Evolutionary conservation across 164 flowering plant genomes (phyloP), one percentile per base, ranked within the genome.

Genomic region (Houttuynia cordata): DNA sequence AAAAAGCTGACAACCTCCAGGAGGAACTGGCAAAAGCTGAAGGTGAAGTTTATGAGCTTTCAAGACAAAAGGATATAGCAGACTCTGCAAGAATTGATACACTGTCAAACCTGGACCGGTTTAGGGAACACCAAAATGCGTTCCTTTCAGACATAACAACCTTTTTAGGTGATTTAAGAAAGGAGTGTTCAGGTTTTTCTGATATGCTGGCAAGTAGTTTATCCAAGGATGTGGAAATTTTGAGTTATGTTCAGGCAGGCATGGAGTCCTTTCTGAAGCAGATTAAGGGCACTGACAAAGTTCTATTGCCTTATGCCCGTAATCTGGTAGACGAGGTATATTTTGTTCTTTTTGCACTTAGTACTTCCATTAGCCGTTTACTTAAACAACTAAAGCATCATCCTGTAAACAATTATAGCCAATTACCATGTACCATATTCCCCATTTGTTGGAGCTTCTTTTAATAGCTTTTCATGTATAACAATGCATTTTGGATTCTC

Each of bases 1-100:
- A 94, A 65, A 86, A 96, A 74, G 85, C 81, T 71, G 97, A 91
- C 65, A 60, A 56, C 62, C 85, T 94, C 63, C 96, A 86, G 56
- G 99, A 91, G 47, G 97, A 94, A 66, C 75, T 90, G 51, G 75
- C 73, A 45, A 78, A 77, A 57, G 78, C 72, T 62, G 59, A 68
- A 50, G 59, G 20, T 66, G 78, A 78, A 51, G 67, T 86, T 62
- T 62, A 70, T 24, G 78, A 72, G 57, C 67, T 86, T 50, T 77
- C 83, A 45, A 76, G 60, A 74, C 81, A 81, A 67, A 81, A 73
- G 53, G 83, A 85, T 57, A 52, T 58, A 21, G 79, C 82, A n/a
- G 85, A 82, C 62, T 74, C 83, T 76, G 83, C 83, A 49, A 86
- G 74, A 76, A 19, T 61, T 57, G 92, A 88, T 71, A 83, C 84